Evolutionary conservation across 1,284 basidiomycete genomes (phyloP), one percentile per base, ranked within the genome.

Genomic region (Apiotrichum montevideense): DNA sequence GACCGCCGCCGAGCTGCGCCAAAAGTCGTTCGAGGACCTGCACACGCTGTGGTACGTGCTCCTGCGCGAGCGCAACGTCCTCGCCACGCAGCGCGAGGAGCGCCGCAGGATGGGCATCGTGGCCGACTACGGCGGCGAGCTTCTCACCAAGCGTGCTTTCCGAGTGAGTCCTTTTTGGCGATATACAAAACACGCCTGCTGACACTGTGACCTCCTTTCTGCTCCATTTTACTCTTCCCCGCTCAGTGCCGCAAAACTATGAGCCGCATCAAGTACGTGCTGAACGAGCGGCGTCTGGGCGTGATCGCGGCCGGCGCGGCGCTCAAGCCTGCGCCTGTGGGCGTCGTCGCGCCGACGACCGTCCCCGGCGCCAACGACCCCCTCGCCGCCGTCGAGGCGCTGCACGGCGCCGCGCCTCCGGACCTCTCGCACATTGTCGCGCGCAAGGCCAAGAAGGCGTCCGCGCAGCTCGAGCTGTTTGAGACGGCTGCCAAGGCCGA

Each of bases 11-110:
- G 93, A 97, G 70, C 80, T 97, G 51, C 83, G 93, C 50, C 78
- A 86, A 52, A 96, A 96, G 77, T 89, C 85, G 60, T 97, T 97
- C 79, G 83, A 85, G 62, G 93, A 97, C 71, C 78, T 97, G 63
- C 93, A 97, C 75, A 88, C 85, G 15, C 79, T 97, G 49, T 97
- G 94, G 93, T 96, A 94, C 74, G 81, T 96, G 48, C 79, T 91
- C 32, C 71, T 92, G 39, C 82, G 89, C 60, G 94, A 97, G 74
- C 83, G 88, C 8, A 97, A 97, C 76, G 77, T 94, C 15, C 80
- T 96, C 54, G 86, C 87, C 13, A 91, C 91, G n/a, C 92, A 96
- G 74, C 80, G 79, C 59, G 86, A 87, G 63, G 90, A 92, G 69
- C 80, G 82, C 44, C 80, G 85, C 62, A 78, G 89, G 58, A 67